Conservation (phyloP, 2,329 filamentous ascomycete genomes). For the Fusarium siculi region DNA sequence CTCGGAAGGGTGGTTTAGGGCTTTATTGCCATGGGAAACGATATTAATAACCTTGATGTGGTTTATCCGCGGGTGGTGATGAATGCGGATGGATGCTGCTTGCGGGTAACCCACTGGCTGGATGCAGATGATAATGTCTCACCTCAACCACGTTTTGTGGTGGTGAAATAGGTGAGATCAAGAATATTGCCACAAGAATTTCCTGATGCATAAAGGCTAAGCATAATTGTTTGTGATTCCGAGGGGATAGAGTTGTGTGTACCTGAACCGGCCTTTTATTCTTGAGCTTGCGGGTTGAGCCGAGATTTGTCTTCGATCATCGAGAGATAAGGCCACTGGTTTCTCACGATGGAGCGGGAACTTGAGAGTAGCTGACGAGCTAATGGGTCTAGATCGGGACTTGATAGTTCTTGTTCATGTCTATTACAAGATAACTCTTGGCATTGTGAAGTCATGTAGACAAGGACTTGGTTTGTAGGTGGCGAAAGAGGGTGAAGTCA, state of each 20-base stretch:
- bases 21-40: background rate
- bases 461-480: fast-evolving
- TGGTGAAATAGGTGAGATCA: background rate
- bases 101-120: slow-evolving; percentile 14
- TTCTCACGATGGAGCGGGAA: background rate
- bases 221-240: background rate
- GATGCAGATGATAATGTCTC: slow-evolving; percentile 7
- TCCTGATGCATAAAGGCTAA: background rate
- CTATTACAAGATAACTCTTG: background rate
- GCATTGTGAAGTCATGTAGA: background rate
- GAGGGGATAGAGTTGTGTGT: background rate
- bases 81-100: slow-evolving; percentile 19
- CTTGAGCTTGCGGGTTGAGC: background rate
- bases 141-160: background rate
- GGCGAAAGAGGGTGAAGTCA: fast-evolving
- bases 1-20: background rate
- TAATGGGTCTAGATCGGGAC: fast-evolving
- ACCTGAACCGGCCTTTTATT: background rate
- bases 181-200: fast-evolving
- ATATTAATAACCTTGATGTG: background rate
- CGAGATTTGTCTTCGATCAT: background rate
- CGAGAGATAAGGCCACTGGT: background rate
- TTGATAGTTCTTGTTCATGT: background rate
- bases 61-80: background rate
- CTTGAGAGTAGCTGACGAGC: background rate